Evolutionary conservation across 2,329 filamentous ascomycete species (phyloP).

Genomic region (Penicillium sumatraense): DNA sequence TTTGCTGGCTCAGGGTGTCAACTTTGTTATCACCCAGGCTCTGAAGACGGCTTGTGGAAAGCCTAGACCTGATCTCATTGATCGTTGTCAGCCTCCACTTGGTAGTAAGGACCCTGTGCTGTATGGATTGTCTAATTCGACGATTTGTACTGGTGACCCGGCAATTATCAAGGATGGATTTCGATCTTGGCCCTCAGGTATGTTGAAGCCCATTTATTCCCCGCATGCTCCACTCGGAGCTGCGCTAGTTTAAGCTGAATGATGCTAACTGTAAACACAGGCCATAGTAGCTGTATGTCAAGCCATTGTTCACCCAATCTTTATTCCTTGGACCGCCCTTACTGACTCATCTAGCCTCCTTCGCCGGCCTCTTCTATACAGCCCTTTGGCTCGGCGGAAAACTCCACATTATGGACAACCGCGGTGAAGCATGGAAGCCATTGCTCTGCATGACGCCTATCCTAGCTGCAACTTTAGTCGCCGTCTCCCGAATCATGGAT

Average conservation of each 20-base stretch:
- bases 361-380: slow-evolving; percentile 64
- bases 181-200: slow-evolving; percentile 62
- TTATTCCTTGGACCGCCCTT: neutral
- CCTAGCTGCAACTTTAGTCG: slow-evolving; percentile 59
- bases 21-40: slow-evolving; percentile 62
- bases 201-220: no score
- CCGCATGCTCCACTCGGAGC: neutral
- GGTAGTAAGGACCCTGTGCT: slow-evolving; percentile 41
- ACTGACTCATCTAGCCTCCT: slow-evolving; percentile 52
- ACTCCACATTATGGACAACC: slow-evolving; percentile 63
- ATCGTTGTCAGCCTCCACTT: slow-evolving; percentile 52
- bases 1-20: slow-evolving; percentile 56
- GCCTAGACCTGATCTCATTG: slow-evolving; percentile 63
- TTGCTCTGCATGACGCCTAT: slow-evolving; percentile 59
- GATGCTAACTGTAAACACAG: slow-evolving; percentile 23
- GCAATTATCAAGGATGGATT: slow-evolving; percentile 62
- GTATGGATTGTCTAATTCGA: slow-evolving; percentile 51
- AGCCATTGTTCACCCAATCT: neutral
- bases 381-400: slow-evolving; percentile 64
- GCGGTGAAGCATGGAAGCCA: slow-evolving; percentile 64
- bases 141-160: slow-evolving; percentile 57
- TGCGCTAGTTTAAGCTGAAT: neutral
- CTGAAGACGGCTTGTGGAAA: slow-evolving; percentile 65
- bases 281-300: slow-evolving; percentile 57
- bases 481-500: slow-evolving; percentile 65